Evolutionary conservation across 495 filamentous ascomycete genomes (phyloP).

Genomic region (Neurospora sp.): DNA sequence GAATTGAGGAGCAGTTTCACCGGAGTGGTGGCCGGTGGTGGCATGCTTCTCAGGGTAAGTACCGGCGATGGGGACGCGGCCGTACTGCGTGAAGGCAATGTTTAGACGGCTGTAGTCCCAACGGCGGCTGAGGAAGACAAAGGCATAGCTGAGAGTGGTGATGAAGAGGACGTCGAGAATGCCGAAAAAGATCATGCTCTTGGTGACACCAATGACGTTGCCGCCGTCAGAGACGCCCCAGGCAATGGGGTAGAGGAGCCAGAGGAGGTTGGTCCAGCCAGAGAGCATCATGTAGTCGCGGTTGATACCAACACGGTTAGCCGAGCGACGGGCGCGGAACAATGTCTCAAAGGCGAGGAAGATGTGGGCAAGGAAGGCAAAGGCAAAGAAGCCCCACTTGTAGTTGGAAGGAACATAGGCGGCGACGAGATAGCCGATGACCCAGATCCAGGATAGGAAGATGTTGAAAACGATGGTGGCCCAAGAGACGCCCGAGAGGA

Average conservation of each 20-base stretch:
- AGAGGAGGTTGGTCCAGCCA: conserved; percentile 35
- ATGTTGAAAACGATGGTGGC: conserved; percentile 36
- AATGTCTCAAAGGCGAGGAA: conserved; percentile 28
- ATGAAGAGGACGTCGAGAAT: conserved; percentile 34
- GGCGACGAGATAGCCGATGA: conserved; percentile 33
- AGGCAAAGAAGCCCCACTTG: conserved; percentile 43
- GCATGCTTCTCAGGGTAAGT: conserved; percentile 36
- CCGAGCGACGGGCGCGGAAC: conserved; percentile 13
- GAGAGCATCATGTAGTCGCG: conserved; percentile 32
- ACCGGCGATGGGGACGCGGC: conserved; percentile 32
- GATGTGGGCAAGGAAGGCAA: conserved; percentile 28
- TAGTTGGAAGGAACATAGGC: conserved; percentile 36
- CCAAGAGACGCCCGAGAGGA: conserved; percentile 36
- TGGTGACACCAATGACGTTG: conserved; percentile 32
- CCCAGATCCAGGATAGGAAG: conserved; percentile 35
- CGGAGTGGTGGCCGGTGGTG: conserved; percentile 13
- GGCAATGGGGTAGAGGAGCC: conserved; percentile 40
- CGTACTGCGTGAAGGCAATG: conserved; percentile 44
- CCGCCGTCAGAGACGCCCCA: conserved; percentile 38
- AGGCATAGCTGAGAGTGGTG: conserved; percentile 23
- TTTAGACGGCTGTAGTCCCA: conserved; percentile 41
- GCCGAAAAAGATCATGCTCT: conserved; percentile 36
- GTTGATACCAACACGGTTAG: conserved; percentile 26
- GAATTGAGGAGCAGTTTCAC: conserved; percentile 19
- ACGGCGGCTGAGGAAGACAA: conserved; percentile 27